Evolutionary conservation across 2,329 filamentous ascomycete genomes (phyloP).

Genomic region (Neonectria ditissima): DNA sequence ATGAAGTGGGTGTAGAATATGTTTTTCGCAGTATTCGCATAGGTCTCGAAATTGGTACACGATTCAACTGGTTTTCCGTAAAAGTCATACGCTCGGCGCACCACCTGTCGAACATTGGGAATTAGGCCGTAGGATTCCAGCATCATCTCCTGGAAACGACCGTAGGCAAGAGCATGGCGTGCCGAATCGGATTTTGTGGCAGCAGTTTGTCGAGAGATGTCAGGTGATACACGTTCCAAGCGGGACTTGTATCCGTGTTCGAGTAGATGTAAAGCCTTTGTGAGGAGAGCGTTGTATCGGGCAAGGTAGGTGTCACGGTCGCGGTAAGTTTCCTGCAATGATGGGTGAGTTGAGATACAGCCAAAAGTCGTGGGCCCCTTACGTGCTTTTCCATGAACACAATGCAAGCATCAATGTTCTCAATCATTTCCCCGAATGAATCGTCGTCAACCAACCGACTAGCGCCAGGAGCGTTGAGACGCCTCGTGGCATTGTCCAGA

Average conservation of each 20-base stretch:
- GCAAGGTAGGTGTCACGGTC: constrained; percentile 90
- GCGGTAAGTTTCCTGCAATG: constrained; percentile 77
- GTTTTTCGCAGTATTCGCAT: constrained; percentile 65
- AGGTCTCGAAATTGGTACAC: constrained; percentile 62
- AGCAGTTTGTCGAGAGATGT: constrained; percentile 66
- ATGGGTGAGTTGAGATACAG: constrained; percentile 6
- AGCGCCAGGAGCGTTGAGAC: constrained; percentile 92
- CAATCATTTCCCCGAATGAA: constrained; percentile 88
- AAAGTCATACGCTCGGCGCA: constrained; percentile 64
- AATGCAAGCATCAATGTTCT: constrained; percentile 89
- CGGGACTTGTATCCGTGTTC: constrained; percentile 67
- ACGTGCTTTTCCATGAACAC: constrained; percentile 92
- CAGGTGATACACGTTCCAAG: constrained; percentile 64
- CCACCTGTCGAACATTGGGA: constrained; percentile 66
- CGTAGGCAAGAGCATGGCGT: constrained; percentile 69
- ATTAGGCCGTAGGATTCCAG: constrained; percentile 67
- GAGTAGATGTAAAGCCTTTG: constrained; percentile 71
- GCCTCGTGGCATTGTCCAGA: constrained; percentile 87
- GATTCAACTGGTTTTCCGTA: constrained; percentile 59
- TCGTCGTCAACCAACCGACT: constrained; percentile 85
- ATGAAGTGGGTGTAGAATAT: constrained; percentile 66
- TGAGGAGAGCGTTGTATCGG: constrained; percentile 84
- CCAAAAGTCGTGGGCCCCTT: constrained; percentile 47
- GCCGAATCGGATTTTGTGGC: constrained; percentile 70
- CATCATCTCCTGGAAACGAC: constrained; percentile 69